Conservation (phyloP, 495 filamentous ascomycete species). For the Niebla homalea region DNA sequence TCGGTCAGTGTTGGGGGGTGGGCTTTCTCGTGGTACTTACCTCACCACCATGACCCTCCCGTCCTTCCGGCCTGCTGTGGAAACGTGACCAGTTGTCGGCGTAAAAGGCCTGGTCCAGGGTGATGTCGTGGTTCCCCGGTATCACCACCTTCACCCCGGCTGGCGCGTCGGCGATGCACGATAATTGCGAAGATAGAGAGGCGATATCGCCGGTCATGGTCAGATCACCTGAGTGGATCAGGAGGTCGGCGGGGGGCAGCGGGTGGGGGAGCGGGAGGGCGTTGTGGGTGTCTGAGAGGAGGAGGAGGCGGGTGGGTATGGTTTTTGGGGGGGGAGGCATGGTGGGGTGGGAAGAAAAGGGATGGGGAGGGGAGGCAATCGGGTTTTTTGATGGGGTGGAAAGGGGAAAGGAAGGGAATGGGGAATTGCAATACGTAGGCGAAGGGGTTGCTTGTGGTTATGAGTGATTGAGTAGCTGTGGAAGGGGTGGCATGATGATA, state of each 20-base stretch:
- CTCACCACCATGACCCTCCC: constrained; percentile 21
- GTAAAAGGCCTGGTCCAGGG: constrained; percentile 47
- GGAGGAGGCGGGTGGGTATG: constrained; percentile 35
- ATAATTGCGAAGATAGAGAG: constrained; percentile 39
- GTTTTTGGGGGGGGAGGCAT: not conserved
- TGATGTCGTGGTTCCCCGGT: constrained; percentile 68
- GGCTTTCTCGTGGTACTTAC: too few relatives aligned
- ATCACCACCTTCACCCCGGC: constrained; percentile 68
- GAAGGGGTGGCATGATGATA: too few relatives aligned
- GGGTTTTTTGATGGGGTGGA: too few relatives aligned
- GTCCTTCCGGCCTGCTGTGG: constrained; percentile 15
- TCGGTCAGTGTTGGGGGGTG: too few relatives aligned
- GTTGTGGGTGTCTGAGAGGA: constrained; percentile 54
- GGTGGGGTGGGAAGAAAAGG: too few relatives aligned
- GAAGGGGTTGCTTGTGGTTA: too few relatives aligned
- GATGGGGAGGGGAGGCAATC: too few relatives aligned
- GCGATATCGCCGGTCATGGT: constrained; percentile 44
- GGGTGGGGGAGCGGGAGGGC: constrained; percentile 24
- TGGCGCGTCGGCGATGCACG: constrained; percentile 38
- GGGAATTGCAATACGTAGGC: too few relatives aligned
- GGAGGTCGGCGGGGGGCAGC: constrained; percentile 46
- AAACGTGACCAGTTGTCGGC: constrained; percentile 3
- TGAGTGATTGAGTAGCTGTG: too few relatives aligned
- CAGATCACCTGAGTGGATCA: constrained; percentile 64
- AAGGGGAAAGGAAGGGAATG: too few relatives aligned